Percentiles rank a stretch among this genome's conserved stretches.
Conservation (phyloP, 106 monocot genomes). For the Amphibolis antarctica region DNA sequence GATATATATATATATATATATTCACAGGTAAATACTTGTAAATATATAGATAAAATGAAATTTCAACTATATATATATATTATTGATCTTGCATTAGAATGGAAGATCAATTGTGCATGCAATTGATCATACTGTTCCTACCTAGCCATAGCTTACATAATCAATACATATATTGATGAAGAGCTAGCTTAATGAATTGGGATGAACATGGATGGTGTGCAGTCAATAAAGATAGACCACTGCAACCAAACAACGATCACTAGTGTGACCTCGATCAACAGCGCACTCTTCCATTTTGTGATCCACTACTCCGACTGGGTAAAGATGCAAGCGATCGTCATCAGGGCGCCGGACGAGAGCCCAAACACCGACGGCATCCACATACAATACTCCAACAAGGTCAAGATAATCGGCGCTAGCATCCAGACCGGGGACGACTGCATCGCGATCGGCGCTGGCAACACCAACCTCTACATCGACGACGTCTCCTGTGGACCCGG, state of each 20-base stretch:
- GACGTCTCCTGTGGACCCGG: conserved; percentile 1
- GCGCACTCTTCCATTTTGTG: conserved; percentile 2
- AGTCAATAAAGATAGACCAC: background rate
- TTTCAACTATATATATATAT: no score
- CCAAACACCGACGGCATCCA: conserved; percentile 14
- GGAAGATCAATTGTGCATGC: no score
- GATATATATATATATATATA: no score
- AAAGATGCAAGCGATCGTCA: background rate
- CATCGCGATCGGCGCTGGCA: conserved; percentile 7
- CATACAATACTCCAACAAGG: conserved; percentile 2
- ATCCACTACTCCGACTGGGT: background rate
- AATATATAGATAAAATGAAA: no score
- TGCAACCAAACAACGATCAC: background rate
- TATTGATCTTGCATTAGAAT: no score
- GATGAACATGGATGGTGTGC: background rate
- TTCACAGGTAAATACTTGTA: no score
- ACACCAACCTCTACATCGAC: conserved; percentile 7
- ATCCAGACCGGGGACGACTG: conserved; percentile 10
- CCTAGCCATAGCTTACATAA: no score
- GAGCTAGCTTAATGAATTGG: no score
- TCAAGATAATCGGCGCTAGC: background rate
- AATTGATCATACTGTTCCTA: no score
- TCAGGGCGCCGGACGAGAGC: conserved; percentile 6
- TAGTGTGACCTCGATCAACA: conserved; percentile 1
- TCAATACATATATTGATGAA: no score